Evolutionary conservation across 176 grass and related monocot genomes (phyloP).

Genomic region (Bothriochloa decipiens): DNA sequence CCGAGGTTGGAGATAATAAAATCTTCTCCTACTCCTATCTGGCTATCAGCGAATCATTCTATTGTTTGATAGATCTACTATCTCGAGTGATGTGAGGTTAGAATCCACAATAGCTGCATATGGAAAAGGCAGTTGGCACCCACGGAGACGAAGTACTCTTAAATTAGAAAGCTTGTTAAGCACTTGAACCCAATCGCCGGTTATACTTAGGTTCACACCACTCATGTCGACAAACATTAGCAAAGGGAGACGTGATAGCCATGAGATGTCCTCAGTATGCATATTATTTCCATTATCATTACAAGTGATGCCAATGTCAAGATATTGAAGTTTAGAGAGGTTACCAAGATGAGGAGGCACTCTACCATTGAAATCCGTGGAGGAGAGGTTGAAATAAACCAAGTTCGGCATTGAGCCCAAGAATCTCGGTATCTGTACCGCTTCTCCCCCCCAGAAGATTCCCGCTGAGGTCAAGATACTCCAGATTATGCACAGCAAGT

Average conservation of each 20-base stretch:
- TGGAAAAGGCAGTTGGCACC: not conserved
- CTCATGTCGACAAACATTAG: constrained; percentile 42
- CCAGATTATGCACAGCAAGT: constrained; percentile 24
- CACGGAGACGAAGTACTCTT: not conserved
- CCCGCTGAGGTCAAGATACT: constrained; percentile 43
- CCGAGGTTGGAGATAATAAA: too few relatives aligned
- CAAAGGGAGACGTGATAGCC: constrained; percentile 9
- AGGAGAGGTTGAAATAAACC: constrained; percentile 37
- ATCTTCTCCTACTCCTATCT: too few relatives aligned
- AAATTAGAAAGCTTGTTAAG: constrained; percentile 37
- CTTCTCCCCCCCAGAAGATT: constrained; percentile 11
- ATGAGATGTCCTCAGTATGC: constrained; percentile 24
- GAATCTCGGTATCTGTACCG: constrained; percentile 7
- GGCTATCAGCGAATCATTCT: too few relatives aligned
- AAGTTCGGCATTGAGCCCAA: constrained; percentile 37
- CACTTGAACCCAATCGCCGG: constrained; percentile 10
- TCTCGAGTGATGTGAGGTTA: constrained; percentile 6
- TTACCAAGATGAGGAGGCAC: constrained; percentile 49
- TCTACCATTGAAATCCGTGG: not conserved
- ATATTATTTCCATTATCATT: not conserved
- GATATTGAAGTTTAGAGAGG: constrained; percentile 30
- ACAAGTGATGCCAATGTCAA: not conserved
- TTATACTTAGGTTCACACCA: not conserved
- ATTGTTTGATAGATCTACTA: constrained; percentile 37
- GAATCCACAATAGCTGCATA: not conserved